Evolutionary conservation across 805 yeast genomes (phyloP).

Genomic region (Kuraishia borneana): DNA sequence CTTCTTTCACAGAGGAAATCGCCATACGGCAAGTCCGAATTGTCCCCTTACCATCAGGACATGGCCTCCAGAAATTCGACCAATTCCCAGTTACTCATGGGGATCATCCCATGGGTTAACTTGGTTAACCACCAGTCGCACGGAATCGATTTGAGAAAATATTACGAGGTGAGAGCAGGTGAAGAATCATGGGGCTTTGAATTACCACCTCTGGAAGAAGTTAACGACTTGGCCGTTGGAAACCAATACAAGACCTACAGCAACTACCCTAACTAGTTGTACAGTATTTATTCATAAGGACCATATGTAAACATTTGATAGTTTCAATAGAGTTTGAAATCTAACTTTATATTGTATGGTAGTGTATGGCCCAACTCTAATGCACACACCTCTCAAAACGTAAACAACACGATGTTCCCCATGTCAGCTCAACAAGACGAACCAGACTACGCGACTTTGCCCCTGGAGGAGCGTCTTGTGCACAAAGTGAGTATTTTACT

Average conservation of each 20-base stretch:
- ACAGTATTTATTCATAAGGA: conserved; percentile 1
- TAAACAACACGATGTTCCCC: not conserved
- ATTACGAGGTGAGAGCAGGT: conserved; percentile 44
- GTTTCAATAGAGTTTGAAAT: not conserved
- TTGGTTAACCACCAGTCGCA: conserved; percentile 73
- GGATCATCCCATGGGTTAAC: conserved; percentile 75
- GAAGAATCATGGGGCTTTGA: conserved; percentile 45
- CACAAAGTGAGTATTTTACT: conserved; percentile 38
- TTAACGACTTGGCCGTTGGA: conserved; percentile 19
- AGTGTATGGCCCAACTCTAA: no score
- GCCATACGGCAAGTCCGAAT: conserved; percentile 55
- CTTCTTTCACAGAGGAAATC: conserved; percentile 52
- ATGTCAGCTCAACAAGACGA: conserved; percentile 27
- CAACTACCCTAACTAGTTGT: conserved; percentile 6
- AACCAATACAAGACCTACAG: conserved; percentile 7
- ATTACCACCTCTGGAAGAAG: conserved; percentile 39
- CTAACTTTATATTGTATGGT: no score
- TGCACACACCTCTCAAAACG: no score
- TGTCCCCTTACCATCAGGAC: conserved; percentile 62
- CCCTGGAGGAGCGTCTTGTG: conserved; percentile 52
- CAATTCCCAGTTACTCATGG: conserved; percentile 48
- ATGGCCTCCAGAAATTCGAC: conserved; percentile 71
- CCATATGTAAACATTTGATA: not conserved
- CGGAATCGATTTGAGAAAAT: conserved; percentile 59
- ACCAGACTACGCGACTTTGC: conserved; percentile 49